These are phyloP conservation scores for Penicillium sp. DNA, from an alignment of 2,329 filamentous ascomycete genomes.

Conservation along the genomic window DNA sequence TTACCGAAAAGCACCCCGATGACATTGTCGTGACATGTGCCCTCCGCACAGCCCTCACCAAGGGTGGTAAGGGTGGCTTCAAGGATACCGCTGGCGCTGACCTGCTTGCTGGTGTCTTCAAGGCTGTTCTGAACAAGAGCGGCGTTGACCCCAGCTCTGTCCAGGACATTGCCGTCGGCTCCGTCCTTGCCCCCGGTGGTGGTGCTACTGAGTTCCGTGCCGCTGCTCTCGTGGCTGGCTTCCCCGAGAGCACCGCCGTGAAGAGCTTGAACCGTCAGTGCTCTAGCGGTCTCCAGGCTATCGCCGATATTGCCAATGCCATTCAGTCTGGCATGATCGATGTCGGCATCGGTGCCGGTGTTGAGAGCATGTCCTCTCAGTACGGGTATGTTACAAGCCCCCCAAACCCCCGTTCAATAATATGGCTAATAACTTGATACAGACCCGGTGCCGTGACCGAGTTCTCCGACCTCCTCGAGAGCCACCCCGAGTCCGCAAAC, in stretches of 20 bases:
- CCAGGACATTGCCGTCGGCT: constrained; percentile 86
- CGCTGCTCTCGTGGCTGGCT: constrained; percentile 79
- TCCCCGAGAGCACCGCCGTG: constrained; percentile 75
- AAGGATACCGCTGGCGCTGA: constrained; percentile 88
- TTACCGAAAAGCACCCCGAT: constrained; percentile 47
- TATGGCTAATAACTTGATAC: constrained; percentile 1
- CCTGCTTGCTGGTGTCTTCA: constrained; percentile 73
- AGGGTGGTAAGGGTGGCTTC: constrained; percentile 85
- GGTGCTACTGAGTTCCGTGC: constrained; percentile 96
- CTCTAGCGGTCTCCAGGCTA: constrained; percentile 83
- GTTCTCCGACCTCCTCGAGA: constrained; percentile 82
- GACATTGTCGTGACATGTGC: constrained; percentile 84
- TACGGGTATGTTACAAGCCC: constrained; percentile 60
- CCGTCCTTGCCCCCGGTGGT: constrained; percentile 82
- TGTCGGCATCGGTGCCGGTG: constrained; percentile 82
- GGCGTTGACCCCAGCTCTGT: constrained; percentile 79
- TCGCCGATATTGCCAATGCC: constrained; percentile 87
- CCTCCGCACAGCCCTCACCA: constrained; percentile 84
- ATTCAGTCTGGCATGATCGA: constrained; percentile 91
- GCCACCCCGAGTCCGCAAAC: constrained; percentile 72
- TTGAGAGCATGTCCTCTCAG: constrained; percentile 89
- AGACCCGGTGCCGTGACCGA: constrained; percentile 78
- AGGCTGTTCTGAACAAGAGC: constrained; percentile 71
- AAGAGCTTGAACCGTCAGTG: constrained; percentile 89
- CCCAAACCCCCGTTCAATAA: neutral